phyloP scores from a whole-genome alignment of 768 basidiomycete genomes.

The Pleurotus sapidus region DNA sequence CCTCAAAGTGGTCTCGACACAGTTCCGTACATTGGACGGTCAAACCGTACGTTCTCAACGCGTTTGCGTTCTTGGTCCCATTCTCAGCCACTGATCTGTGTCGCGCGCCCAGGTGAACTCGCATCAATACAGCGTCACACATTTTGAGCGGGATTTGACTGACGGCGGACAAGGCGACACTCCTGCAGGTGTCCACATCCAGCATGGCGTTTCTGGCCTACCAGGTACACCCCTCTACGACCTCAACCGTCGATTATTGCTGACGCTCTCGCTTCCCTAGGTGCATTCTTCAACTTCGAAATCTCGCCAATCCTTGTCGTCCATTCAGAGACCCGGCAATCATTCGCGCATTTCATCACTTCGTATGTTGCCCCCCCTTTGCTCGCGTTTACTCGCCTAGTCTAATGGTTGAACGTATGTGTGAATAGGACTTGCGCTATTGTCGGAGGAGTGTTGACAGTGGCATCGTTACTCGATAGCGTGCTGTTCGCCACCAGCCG shows the following conservation, averaged over 20 bases:
- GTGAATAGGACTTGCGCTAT: slow-evolving; percentile 86
- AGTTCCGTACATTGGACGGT: slow-evolving; percentile 82
- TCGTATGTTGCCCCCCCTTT: slow-evolving; percentile 55
- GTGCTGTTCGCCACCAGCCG: slow-evolving; percentile 81
- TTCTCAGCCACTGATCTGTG: slow-evolving; percentile 5
- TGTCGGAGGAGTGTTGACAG: slow-evolving; percentile 94
- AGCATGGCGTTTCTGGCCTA: slow-evolving; percentile 71
- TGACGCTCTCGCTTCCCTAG: slow-evolving; percentile 23
- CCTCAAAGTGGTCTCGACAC: slow-evolving; percentile 97
- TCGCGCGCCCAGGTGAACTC: slow-evolving; percentile 59
- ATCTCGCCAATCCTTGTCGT: slow-evolving; percentile 96
- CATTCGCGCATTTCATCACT: slow-evolving; percentile 97
- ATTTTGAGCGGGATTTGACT: slow-evolving; percentile 89
- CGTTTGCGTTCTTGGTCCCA: not conserved
- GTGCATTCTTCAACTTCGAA: slow-evolving; percentile 91
- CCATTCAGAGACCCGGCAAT: slow-evolving; percentile 87
- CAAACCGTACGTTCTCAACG: slow-evolving; percentile 46
- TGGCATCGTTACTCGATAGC: slow-evolving; percentile 86
- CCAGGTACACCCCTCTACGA: slow-evolving; percentile 39
- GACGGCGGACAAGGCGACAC: slow-evolving; percentile 58
- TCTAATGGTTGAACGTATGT: not conserved
- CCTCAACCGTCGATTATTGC: no score
- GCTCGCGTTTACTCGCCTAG: not conserved
- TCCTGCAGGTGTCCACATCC: slow-evolving; percentile 63
- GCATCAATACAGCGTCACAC: slow-evolving; percentile 94